phyloP scores from a whole-genome alignment of 2,329 filamentous ascomycete genomes.

The Aplosporella prunicola region DNA sequence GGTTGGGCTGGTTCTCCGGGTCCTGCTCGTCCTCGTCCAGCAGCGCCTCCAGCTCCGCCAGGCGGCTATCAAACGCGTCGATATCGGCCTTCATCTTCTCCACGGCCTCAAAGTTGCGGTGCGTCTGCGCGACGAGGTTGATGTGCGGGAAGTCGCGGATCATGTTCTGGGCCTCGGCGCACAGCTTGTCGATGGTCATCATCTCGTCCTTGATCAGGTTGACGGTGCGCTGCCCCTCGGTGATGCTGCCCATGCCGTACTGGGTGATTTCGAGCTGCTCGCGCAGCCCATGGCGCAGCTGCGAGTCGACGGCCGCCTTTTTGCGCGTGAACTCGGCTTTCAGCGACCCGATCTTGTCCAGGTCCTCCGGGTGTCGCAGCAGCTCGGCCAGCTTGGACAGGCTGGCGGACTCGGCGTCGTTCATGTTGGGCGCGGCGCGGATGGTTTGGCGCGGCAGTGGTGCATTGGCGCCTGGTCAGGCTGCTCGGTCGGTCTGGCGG shows the following conservation, averaged over 20 bases:
- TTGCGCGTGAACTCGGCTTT: slow-evolving; percentile 92
- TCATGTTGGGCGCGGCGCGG: slow-evolving; percentile 42
- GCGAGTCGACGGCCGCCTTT: slow-evolving; percentile 81
- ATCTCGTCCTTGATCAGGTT: slow-evolving; percentile 95
- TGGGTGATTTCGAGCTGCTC: slow-evolving; percentile 94
- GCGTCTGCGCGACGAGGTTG: slow-evolving; percentile 84
- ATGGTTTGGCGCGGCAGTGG: too few relatives aligned
- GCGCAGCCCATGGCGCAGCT: slow-evolving; percentile 77
- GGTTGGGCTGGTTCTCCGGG: slow-evolving; percentile 80
- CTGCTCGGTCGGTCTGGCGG: too few relatives aligned
- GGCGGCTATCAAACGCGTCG: slow-evolving; percentile 72
- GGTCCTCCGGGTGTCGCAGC: slow-evolving; percentile 88
- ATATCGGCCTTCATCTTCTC: slow-evolving; percentile 88
- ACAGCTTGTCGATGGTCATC: slow-evolving; percentile 96
- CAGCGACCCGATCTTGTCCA: slow-evolving; percentile 86
- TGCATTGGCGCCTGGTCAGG: too few relatives aligned
- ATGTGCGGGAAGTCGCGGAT: slow-evolving; percentile 93
- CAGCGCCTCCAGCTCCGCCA: slow-evolving; percentile 67
- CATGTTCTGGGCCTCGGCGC: slow-evolving; percentile 94
- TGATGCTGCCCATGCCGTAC: slow-evolving; percentile 79
- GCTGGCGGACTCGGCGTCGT: slow-evolving; percentile 53
- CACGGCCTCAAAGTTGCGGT: slow-evolving; percentile 90
- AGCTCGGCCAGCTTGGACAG: slow-evolving; percentile 71
- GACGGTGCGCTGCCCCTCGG: slow-evolving; percentile 83
- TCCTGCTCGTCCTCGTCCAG: slow-evolving; percentile 77